These are phyloP conservation scores for Melaleuca quinquenervia DNA, from an alignment of 345 rosid species.

Conservation along the genomic window DNA sequence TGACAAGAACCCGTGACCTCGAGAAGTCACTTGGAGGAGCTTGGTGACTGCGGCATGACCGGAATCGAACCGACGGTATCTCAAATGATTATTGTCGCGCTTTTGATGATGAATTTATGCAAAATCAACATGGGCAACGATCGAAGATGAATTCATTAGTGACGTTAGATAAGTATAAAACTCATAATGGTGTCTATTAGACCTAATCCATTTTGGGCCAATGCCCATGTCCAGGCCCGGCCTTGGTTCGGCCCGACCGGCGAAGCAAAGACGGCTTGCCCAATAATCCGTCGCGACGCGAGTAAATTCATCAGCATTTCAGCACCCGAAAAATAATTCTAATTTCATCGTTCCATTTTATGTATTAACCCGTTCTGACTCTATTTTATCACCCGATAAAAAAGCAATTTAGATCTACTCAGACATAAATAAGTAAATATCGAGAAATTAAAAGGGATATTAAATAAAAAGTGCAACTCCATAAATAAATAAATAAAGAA, in stretches of 20 bases:
- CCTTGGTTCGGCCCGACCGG: too few species aligned
- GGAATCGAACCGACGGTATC: too few species aligned
- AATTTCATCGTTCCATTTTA: not conserved
- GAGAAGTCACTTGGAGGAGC: rapidly evolving
- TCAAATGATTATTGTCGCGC: not conserved
- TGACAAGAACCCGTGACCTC: too few species aligned
- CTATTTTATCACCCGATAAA: not conserved
- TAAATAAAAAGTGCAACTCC: not conserved
- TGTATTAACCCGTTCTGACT: too few species aligned
- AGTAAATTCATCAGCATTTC: too few species aligned
- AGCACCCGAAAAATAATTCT: not conserved
- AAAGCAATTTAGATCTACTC: not conserved
- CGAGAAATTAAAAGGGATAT: not conserved
- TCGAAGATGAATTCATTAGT: not conserved
- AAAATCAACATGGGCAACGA: rapidly evolving
- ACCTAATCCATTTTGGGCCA: not conserved
- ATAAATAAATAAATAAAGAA: too few species aligned
- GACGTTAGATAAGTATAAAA: too few species aligned
- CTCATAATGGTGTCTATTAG: not conserved
- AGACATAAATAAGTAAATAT: not conserved
- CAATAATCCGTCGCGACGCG: not conserved
- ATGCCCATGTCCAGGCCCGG: not conserved
- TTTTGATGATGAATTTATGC: too few species aligned
- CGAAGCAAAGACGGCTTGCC: not conserved
- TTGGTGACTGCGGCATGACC: rapidly evolving